Evolutionary conservation across 139 green algal genomes (phyloP).

Genomic region (Mychonastes homosphaera): DNA sequence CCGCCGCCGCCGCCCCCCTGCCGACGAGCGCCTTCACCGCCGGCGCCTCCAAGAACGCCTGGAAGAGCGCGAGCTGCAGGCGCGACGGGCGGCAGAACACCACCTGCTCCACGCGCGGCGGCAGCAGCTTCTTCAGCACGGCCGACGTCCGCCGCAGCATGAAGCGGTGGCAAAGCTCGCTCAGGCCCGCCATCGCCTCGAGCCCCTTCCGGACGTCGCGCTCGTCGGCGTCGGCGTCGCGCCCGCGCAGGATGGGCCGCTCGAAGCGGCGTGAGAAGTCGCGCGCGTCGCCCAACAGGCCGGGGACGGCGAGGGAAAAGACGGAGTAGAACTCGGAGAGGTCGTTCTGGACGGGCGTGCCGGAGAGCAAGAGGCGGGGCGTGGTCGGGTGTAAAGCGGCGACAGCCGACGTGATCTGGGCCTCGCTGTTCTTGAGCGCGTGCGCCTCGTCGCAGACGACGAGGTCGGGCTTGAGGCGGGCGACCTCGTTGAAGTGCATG

Average conservation of each 20-base stretch:
- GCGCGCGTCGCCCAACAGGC: conserved; percentile 45
- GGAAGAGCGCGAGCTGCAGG: conserved; percentile 80
- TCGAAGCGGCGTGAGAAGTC: conserved; percentile 54
- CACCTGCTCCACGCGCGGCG: conserved; percentile 80
- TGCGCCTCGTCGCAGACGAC: conserved; percentile 93
- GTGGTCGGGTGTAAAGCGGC: conserved; percentile 49
- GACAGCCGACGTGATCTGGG: conserved; percentile 67
- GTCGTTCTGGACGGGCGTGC: conserved; percentile 89
- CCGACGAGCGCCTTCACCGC: conserved; percentile 20
- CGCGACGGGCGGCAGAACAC: conserved; percentile 87
- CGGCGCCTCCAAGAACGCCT: conserved; percentile 65
- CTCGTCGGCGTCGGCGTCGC: conserved; percentile 74
- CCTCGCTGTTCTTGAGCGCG: conserved; percentile 86
- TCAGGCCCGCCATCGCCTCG: conserved; percentile 62
- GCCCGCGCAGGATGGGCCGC: conserved; percentile 56
- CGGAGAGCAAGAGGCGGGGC: conserved; percentile 77
- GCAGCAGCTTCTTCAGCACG: conserved; percentile 84
- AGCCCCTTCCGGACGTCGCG: conserved; percentile 30
- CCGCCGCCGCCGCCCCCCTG: not conserved
- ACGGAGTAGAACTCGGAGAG: conserved; percentile 62
- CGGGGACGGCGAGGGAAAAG: conserved; percentile 62
- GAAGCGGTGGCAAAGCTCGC: conserved; percentile 79
- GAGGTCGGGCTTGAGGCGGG: conserved; percentile 54
- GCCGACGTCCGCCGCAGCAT: conserved; percentile 88
- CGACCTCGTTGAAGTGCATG: conserved; percentile 12